Conservation (phyloP, 495 filamentous ascomycete genomes). For the Articulospora tetracladia region DNA sequence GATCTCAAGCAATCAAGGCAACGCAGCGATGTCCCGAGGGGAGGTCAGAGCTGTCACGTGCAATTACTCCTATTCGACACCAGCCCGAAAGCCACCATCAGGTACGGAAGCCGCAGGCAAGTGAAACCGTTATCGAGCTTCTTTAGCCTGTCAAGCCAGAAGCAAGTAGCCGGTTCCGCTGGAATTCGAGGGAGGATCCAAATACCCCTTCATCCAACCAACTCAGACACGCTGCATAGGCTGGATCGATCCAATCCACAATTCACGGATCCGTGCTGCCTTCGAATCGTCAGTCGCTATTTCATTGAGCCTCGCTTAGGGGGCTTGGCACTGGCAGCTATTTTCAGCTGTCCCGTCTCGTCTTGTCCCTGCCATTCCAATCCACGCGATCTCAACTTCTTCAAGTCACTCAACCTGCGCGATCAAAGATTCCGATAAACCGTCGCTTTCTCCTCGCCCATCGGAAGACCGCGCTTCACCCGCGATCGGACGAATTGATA, state of each 20-base stretch:
- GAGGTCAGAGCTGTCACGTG: neutral
- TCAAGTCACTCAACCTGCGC: conserved; percentile 12
- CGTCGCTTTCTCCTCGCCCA: conserved; percentile 7
- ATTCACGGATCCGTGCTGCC: neutral
- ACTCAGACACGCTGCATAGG: neutral
- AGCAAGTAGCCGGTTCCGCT: no score
- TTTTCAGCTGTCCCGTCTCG: neutral
- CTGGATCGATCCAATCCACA: neutral
- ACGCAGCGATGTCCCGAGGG: neutral
- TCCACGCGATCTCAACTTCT: conserved; percentile 18
- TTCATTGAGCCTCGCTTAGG: conserved; percentile 10
- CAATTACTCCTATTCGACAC: neutral
- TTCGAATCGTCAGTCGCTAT: neutral
- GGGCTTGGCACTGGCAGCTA: neutral
- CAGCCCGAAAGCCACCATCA: neutral
- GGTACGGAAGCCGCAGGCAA: neutral
- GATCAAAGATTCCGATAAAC: conserved; percentile 16
- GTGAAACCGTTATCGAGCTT: neutral
- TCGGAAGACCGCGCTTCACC: conserved; percentile 2
- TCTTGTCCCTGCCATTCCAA: neutral
- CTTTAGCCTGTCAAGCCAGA: no score
- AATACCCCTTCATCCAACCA: neutral
- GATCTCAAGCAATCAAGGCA: no score
- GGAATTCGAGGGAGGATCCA: neutral
- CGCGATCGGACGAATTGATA: conserved; percentile 17